Conservation (phyloP, 1,284 basidiomycete genomes). For the Cutaneotrichosporon mucoides region DNA sequence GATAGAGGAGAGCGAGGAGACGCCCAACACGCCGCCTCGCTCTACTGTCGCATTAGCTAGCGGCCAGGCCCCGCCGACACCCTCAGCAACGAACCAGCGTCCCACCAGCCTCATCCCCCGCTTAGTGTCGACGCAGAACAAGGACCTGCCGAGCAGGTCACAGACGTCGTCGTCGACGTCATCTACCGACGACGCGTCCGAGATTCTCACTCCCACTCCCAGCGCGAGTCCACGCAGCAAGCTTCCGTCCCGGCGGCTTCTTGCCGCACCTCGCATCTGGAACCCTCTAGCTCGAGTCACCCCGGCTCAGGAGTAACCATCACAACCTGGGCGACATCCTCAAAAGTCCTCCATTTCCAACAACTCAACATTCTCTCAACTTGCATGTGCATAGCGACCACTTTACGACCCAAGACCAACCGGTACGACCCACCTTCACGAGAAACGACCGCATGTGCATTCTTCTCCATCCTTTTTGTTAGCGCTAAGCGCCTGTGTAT, state of each 20-base stretch:
- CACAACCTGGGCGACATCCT: not conserved
- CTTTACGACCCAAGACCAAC: not conserved
- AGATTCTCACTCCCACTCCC: not conserved
- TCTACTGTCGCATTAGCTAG: not conserved
- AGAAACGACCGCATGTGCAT: not conserved
- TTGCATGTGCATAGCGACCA: not conserved
- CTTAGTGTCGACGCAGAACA: not conserved
- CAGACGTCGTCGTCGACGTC: not conserved
- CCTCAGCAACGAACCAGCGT: not conserved
- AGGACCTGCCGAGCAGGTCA: not conserved
- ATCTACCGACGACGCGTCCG: not conserved
- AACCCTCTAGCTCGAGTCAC: not conserved
- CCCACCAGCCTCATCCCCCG: slow-evolving; percentile 13
- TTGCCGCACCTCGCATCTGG: slow-evolving; percentile 4
- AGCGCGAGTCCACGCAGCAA: slow-evolving; percentile 1
- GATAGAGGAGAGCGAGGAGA: slow-evolving; percentile 12
- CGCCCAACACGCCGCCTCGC: slow-evolving; percentile 1
- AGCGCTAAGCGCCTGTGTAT: not conserved
- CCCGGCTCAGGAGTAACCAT: not conserved
- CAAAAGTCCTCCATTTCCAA: not conserved
- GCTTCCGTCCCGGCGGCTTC: slow-evolving; percentile 4
- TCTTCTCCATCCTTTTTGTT: not conserved
- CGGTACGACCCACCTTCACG: not conserved
- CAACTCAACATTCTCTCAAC: no score
- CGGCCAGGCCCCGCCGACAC: slow-evolving; percentile 1